Percentiles rank a stretch among this genome's conserved stretches.
These are phyloP conservation scores for Rosa hybrid DNA, from an alignment of 331 rosid genomes.

Conservation along the genomic window DNA sequence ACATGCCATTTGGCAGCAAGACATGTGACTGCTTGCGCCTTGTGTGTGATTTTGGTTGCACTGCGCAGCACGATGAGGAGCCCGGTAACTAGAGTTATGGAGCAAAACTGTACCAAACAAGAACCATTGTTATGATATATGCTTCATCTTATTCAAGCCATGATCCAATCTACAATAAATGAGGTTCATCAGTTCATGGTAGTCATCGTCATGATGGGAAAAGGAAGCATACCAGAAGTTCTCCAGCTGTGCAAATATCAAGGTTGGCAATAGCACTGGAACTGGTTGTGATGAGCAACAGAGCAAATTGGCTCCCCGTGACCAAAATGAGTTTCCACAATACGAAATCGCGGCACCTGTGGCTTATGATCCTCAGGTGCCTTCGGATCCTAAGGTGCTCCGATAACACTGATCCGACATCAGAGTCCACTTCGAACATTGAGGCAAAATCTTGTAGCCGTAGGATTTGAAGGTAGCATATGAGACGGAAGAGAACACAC, in stretches of 20 bases:
- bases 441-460: slow-evolving; percentile 74
- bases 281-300: slow-evolving; percentile 61
- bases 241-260: slow-evolving; percentile 56
- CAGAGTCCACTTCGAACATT: slow-evolving; percentile 67
- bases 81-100: slow-evolving; percentile 62
- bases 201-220: neutral
- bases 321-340: slow-evolving; percentile 50
- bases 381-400: slow-evolving; percentile 87
- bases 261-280: slow-evolving; percentile 21
- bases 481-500: slow-evolving; percentile 84
- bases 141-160: neutral
- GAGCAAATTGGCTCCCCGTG: slow-evolving; percentile 72
- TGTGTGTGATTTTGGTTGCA: slow-evolving; percentile 90
- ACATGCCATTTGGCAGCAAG: slow-evolving; percentile 99
- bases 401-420: slow-evolving; percentile 66
- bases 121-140: neutral
- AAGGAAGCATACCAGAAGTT: slow-evolving; percentile 64
- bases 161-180: neutral
- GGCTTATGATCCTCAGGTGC: slow-evolving; percentile 84
- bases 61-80: slow-evolving; percentile 66
- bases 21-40: slow-evolving; percentile 82
- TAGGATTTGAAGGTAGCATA: slow-evolving; percentile 84
- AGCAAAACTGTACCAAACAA: slow-evolving; percentile 60
- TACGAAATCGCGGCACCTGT: slow-evolving; percentile 72
- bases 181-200: neutral